Conservation (phyloP, 2,329 filamentous ascomycete species). For the Fusarium clavum region DNA sequence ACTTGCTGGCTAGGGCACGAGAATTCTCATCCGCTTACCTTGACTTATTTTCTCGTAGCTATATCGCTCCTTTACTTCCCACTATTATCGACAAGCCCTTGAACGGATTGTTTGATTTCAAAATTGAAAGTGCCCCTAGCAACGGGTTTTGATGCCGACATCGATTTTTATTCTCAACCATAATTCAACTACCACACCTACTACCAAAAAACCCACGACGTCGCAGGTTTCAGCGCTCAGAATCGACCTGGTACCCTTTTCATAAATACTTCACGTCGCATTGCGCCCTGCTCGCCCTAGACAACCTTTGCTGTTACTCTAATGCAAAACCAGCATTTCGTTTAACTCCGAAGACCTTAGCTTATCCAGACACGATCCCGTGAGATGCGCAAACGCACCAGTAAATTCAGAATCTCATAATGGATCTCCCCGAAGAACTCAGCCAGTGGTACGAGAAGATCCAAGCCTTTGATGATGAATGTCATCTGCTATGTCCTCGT, state of each 20-base stretch:
- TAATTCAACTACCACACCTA: not conserved
- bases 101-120: constrained; percentile 14
- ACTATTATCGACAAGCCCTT: constrained; percentile 2
- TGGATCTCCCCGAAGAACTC: constrained; percentile 58
- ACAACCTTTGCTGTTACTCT: not conserved
- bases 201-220: not conserved
- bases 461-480: constrained; percentile 57
- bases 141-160: constrained; percentile 25
- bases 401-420: constrained; percentile 42
- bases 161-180: constrained; percentile 13
- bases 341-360: constrained; percentile 7
- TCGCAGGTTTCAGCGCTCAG: not conserved
- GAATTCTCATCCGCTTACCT: not conserved
- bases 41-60: not conserved
- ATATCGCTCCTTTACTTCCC: constrained; percentile 4
- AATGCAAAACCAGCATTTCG: constrained; percentile 19
- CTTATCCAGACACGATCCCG: constrained; percentile 6
- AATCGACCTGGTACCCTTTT: not conserved
- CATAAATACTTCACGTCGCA: not conserved
- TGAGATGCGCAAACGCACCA: constrained; percentile 38
- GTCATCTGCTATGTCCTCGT: constrained; percentile 77
- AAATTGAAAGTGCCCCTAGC: constrained; percentile 32
- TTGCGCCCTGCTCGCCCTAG: not conserved
- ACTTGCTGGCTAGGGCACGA: constrained; percentile 16
- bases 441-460: constrained; percentile 58